Percentiles rank a stretch among this genome's conserved stretches.
phyloP scores from a whole-genome alignment of 148 eudicot species.

The Heliamphora exappendiculata region DNA sequence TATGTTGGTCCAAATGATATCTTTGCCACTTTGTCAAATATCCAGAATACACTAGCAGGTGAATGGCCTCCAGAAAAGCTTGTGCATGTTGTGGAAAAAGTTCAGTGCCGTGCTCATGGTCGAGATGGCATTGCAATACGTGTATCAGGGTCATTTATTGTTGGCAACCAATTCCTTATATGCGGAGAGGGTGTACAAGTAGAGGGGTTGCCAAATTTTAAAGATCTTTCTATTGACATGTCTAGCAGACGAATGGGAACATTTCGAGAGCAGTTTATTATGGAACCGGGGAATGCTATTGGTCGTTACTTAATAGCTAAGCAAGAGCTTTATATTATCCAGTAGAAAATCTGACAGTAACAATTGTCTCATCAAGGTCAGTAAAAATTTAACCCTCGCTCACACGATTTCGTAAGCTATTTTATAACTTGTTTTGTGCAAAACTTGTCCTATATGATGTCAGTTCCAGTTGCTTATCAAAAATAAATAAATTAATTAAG shows the following conservation, averaged over 20 bases:
- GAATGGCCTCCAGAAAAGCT: constrained; percentile 89
- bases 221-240: constrained; percentile 65
- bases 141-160: constrained; percentile 73
- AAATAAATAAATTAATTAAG: too few species aligned
- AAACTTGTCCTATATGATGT: neutral
- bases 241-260: constrained; percentile 63
- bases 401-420: neutral
- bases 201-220: constrained; percentile 81
- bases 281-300: constrained; percentile 58
- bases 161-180: constrained; percentile 77
- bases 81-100: constrained; percentile 85
- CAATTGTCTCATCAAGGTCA: constrained; percentile 4
- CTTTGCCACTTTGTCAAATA: constrained; percentile 42
- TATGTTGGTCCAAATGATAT: constrained; percentile 48
- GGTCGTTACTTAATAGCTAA: constrained; percentile 57
- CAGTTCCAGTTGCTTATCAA: too few species aligned
- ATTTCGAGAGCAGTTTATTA: constrained; percentile 76
- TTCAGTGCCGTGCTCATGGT: constrained; percentile 83
- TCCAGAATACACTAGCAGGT: constrained; percentile 72
- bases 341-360: constrained; percentile 16
- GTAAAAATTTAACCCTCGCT: neutral
- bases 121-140: constrained; percentile 74
- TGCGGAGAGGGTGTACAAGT: constrained; percentile 94
- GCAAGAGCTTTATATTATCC: constrained; percentile 83
- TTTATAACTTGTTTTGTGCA: neutral